A percentile compares a stretch with the other conserved stretches of the same genome.
Evolutionary conservation across 148 eudicot species (phyloP).

Genomic region (Selenicereus undatus): DNA sequence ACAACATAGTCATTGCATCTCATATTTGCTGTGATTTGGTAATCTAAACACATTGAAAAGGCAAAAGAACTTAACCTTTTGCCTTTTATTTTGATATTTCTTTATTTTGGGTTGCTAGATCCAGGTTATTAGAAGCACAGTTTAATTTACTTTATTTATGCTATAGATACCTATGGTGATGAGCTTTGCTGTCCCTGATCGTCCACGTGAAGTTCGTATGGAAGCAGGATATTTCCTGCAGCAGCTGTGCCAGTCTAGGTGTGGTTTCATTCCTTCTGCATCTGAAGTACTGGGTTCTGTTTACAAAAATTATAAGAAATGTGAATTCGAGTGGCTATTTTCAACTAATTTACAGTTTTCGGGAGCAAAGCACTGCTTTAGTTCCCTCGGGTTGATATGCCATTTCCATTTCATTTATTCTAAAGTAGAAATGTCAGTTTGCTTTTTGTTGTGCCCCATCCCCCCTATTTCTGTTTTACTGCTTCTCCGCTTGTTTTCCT

Average conservation of each 20-base stretch:
- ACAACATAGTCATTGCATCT: background rate
- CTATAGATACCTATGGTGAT: constrained; percentile 83
- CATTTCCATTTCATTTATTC: too few relatives aligned
- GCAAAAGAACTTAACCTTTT: background rate
- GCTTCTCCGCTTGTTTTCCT: too few relatives aligned
- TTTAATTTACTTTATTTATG: background rate
- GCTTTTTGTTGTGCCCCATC: too few relatives aligned
- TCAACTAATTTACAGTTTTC: background rate
- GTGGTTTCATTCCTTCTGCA: background rate
- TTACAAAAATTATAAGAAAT: background rate
- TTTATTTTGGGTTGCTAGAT: background rate
- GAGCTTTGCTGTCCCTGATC: constrained; percentile 87
- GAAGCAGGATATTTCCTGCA: constrained; percentile 96
- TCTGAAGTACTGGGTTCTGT: background rate
- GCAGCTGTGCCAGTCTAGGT: constrained; percentile 98
- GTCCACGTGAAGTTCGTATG: constrained; percentile 92
- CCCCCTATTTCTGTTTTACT: too few relatives aligned
- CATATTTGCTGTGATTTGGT: background rate
- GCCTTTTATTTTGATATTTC: background rate
- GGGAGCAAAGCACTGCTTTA: background rate
- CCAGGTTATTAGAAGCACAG: background rate
- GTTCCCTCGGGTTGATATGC: background rate
- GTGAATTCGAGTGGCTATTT: background rate
- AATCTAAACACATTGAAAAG: background rate
- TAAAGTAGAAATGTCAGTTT: too few relatives aligned